Evolutionary conservation across 1,139 yeast species (phyloP), one percentile per base, ranked within the genome.

Genomic region (Taphrina flavorubra): DNA sequence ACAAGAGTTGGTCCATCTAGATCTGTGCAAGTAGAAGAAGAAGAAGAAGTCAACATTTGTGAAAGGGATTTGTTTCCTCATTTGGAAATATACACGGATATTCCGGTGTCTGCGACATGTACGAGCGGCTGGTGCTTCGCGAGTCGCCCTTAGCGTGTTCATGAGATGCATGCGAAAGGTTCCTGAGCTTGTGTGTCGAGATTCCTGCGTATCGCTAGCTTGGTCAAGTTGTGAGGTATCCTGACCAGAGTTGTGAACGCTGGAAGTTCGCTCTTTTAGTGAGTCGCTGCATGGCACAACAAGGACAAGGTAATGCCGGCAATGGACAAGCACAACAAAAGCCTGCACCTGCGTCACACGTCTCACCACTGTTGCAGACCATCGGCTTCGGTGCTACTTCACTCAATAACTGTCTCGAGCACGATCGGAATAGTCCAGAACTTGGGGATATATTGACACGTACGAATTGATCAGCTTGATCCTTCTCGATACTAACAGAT

Each of bases 401-500:
- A 18, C 40, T 63, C 47, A 55, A 63, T 20, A 46, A 44, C 11
- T 63, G 61, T 39, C 65, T 65, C 18, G 42, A 61, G 47, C 65
- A 65, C 39, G 71, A 69, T 58, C 49, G 37, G n/a, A 53, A 63
- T n/a, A 61, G 58, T 44, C 71, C 71, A 20, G 71, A 69, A 36
- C 44, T 69, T 39, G 71, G 71, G n/a, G 71, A 69, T 31, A 61
- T 67, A 36, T 51, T 68, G 31, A 62, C 65, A 7, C 71, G 71
- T 69, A 57, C 25, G 68, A 31, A 39, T 39, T 11, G 14, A 39
- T 6, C 31, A 25, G 31, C 31, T 25, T 25, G 31, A 25, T 25
- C 31, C 31, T 6, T 7, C 31, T 18, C 20, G n/a, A 34, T 25
- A 18, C 37, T 13, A 14, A 20, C 16, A n/a, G 8, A 13, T 6